Conservation (phyloP, 768 basidiomycete genomes). For the Collybia mongolica region DNA sequence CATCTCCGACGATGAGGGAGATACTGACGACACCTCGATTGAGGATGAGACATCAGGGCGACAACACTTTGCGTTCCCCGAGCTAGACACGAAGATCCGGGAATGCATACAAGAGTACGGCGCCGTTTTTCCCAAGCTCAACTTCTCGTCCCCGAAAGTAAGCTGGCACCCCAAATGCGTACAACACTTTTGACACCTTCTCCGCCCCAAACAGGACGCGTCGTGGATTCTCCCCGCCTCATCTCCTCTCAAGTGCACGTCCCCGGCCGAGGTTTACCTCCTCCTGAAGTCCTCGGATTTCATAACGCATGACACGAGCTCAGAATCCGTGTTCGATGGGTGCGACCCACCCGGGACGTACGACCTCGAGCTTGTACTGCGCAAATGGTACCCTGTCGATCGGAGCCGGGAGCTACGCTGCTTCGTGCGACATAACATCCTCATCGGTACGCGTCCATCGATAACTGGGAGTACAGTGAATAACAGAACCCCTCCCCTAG, state of each 20-base stretch:
- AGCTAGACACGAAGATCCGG: conserved; percentile 74
- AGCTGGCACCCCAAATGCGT: not conserved
- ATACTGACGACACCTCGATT: conserved; percentile 36
- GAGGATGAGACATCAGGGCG: conserved; percentile 20
- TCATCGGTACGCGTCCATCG: conserved; percentile 62
- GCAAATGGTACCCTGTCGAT: conserved; percentile 89
- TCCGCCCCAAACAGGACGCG: conserved; percentile 63
- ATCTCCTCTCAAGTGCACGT: conserved; percentile 82
- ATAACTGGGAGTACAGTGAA: not conserved
- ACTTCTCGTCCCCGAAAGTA: conserved; percentile 93
- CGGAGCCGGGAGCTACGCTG: conserved; percentile 85
- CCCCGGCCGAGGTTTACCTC: conserved; percentile 88
- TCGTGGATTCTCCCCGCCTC: conserved; percentile 87
- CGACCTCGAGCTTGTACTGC: conserved; percentile 79
- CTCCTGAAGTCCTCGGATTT: conserved; percentile 93
- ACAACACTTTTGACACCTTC: not conserved
- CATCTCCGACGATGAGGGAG: conserved; percentile 58
- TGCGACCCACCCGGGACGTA: conserved; percentile 44
- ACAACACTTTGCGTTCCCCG: conserved; percentile 69
- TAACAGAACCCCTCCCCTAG: conserved; percentile 34
- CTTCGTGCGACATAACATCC: conserved; percentile 71
- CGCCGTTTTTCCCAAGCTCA: conserved; percentile 93
- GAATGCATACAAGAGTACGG: conserved; percentile 64
- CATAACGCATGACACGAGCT: conserved; percentile 72
- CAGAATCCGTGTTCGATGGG: conserved; percentile 63